A percentile compares a stretch with the other conserved stretches of the same genome.
Evolutionary conservation across 805 yeast genomes (phyloP).

Genomic region (Teunomyces stri): DNA sequence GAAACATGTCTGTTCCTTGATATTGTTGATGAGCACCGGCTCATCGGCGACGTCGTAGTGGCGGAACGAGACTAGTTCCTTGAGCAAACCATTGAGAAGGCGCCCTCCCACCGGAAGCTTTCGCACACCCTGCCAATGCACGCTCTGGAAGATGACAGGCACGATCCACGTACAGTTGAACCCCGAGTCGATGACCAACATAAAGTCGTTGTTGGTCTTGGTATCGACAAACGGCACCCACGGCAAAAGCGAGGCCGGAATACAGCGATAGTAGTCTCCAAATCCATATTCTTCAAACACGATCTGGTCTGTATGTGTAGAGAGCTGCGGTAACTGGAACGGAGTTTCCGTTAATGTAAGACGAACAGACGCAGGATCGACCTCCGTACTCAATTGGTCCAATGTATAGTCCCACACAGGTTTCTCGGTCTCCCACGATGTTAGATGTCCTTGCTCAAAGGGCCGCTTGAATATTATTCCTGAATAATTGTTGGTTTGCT

Average conservation of each 20-base stretch:
- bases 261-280: constrained; percentile 62
- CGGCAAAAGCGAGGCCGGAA: constrained; percentile 60
- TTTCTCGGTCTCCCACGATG: constrained; percentile 88
- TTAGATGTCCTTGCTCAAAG: constrained; percentile 81
- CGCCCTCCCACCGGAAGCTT: constrained; percentile 87
- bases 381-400: constrained; percentile 31
- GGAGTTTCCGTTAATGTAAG: constrained; percentile 79
- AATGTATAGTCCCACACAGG: constrained; percentile 87
- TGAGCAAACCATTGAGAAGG: constrained; percentile 72
- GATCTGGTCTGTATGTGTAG: constrained; percentile 84
- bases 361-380: constrained; percentile 50
- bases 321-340: constrained; percentile 74
- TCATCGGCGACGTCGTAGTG: constrained; percentile 95
- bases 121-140: constrained; percentile 72
- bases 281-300: constrained; percentile 93
- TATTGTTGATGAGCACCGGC: constrained; percentile 74
- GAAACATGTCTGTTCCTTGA: constrained; percentile 76
- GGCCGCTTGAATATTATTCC: constrained; percentile 78
- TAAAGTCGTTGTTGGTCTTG: constrained; percentile 50
- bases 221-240: constrained; percentile 39
- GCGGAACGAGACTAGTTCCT: constrained; percentile 83
- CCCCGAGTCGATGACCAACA: constrained; percentile 83
- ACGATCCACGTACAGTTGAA: constrained; percentile 82
- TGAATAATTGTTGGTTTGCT: constrained; percentile 66
- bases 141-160: constrained; percentile 78